Base-by-base conservation (phyloP, 2,329 filamentous ascomycete species). In the Sporothrix pseudoabietina region DNA sequence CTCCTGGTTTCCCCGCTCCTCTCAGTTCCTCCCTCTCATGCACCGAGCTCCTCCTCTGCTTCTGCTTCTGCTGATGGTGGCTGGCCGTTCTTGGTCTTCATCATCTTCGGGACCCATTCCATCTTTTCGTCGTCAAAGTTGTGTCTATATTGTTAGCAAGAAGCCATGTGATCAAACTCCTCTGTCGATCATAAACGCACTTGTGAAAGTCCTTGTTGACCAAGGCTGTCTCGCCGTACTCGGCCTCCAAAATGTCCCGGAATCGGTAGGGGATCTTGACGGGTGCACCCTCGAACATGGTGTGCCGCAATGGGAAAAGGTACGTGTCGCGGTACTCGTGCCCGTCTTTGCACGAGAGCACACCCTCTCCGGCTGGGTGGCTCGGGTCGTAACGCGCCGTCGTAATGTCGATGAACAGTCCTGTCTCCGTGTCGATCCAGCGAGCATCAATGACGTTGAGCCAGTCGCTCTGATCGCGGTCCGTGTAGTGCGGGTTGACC, bases 291-390 rank as follows among this genome's bases (percentile, higher is more conserved):
- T 94, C 91, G 73, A 92, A 94, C 0, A 84, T 86, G 1, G 89
- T 92, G 74, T 89, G 86, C n/a, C 89, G 84, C 78, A 94, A 82
- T 0, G 92, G 92, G 78, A 89, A 93, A 12, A 94, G 82, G 72
- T 91, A 86, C 0, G 84, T 85, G 72, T 87, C 85, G 83, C 82
- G 79, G 75, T 84, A 86, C 77, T 86, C 82, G 73, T 87, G 85
- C 2, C 84, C 84, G 75, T 85, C 83, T 76, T 88, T 88, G 78
- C 84, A 85, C 61, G 82, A 84, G 71, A 88, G 76, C 54, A 87
- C 82, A 2, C 85, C 85, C 30, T 82, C 74, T 32, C 85, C 81
- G 73, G 80, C 78, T 1, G 81, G 78, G 54, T 87, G 84, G 0
- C 81, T 79, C 69, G 83, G 78, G 74, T 85, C 82, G 77, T 88